Evolutionary conservation across 352 stramenopile species (phyloP).

Genomic region (Globisporangium middletonii): DNA sequence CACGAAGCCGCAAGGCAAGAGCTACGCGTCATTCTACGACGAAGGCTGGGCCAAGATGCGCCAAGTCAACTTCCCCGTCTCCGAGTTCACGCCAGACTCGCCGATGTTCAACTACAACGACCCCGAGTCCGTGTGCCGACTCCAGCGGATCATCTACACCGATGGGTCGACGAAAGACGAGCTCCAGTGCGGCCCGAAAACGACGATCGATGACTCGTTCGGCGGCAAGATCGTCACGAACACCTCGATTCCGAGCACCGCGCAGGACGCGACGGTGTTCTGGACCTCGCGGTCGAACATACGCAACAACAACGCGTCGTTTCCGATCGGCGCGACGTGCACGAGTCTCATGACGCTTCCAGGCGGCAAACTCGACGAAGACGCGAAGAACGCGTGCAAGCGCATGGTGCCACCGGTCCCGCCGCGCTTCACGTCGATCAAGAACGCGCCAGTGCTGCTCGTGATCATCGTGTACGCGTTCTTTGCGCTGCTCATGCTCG

Average conservation of each 20-base stretch:
- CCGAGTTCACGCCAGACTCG: slow-evolving; percentile 16
- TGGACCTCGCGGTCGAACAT: slow-evolving; percentile 32
- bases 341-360: slow-evolving; percentile 13
- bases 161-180: slow-evolving; percentile 6
- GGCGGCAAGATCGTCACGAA: slow-evolving; percentile 10
- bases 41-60: slow-evolving; percentile 17
- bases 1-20: slow-evolving; percentile 13
- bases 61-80: slow-evolving; percentile 22
- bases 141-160: slow-evolving; percentile 7
- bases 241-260: slow-evolving; percentile 1
- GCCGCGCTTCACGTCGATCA: slow-evolving; percentile 11
- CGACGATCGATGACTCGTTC: slow-evolving; percentile 4
- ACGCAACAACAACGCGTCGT: slow-evolving; percentile 47
- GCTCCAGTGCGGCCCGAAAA: slow-evolving; percentile 12
- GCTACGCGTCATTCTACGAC: slow-evolving; percentile 11
- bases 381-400: slow-evolving; percentile 9
- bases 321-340: slow-evolving; percentile 35
- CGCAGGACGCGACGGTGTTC: slow-evolving; percentile 23
- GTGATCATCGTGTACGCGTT: slow-evolving; percentile 13
- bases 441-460: slow-evolving; percentile 8
- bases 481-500: slow-evolving; percentile 4
- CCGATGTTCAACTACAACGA: slow-evolving; percentile 9
- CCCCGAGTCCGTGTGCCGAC: slow-evolving; percentile 10
- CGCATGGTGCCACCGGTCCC: no score
- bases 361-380: slow-evolving; percentile 4